Evolutionary conservation across 371 early-diverging fungal species (phyloP).

Genomic region (Mucor saturninus): DNA sequence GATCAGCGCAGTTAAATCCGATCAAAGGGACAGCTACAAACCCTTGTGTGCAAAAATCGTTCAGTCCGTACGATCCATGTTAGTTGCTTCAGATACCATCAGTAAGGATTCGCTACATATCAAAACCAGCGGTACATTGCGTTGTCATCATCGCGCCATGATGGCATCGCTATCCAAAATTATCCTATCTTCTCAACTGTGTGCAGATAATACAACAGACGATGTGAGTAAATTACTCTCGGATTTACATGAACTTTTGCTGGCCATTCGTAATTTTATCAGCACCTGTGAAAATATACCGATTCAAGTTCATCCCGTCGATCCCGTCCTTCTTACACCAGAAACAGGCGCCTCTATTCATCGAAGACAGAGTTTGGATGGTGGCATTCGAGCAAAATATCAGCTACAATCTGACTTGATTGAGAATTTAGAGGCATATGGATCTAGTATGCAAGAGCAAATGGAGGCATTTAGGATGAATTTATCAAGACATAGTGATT

Average conservation of each 20-base stretch:
- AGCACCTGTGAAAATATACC: conserved; percentile 73
- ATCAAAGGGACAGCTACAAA: conserved; percentile 7
- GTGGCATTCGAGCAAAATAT: conserved; percentile 23
- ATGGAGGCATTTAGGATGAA: conserved; percentile 37
- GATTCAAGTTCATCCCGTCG: conserved; percentile 60
- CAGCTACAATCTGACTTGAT: conserved; percentile 34
- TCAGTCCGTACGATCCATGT: conserved; percentile 68
- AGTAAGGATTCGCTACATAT: conserved; percentile 70
- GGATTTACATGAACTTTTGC: conserved; percentile 64
- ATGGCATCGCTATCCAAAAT: conserved; percentile 83
- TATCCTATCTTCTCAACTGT: conserved; percentile 82
- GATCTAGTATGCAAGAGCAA: conserved; percentile 43
- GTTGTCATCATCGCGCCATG: conserved; percentile 79
- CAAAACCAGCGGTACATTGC: conserved; percentile 65
- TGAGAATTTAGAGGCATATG: conserved; percentile 43
- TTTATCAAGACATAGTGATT: conserved; percentile 21
- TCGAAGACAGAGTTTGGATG: not conserved
- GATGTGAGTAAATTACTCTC: conserved; percentile 39
- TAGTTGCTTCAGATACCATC: conserved; percentile 78
- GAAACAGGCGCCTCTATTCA: not conserved
- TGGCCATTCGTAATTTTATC: conserved; percentile 80
- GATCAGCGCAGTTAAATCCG: conserved; percentile 63
- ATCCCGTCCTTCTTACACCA: conserved; percentile 32
- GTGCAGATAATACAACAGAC: conserved; percentile 67
- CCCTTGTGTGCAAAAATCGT: not conserved